These are phyloP conservation scores for Pelargonium fulgidum DNA, from an alignment of 441 rosid species.

Conservation along the genomic window DNA sequence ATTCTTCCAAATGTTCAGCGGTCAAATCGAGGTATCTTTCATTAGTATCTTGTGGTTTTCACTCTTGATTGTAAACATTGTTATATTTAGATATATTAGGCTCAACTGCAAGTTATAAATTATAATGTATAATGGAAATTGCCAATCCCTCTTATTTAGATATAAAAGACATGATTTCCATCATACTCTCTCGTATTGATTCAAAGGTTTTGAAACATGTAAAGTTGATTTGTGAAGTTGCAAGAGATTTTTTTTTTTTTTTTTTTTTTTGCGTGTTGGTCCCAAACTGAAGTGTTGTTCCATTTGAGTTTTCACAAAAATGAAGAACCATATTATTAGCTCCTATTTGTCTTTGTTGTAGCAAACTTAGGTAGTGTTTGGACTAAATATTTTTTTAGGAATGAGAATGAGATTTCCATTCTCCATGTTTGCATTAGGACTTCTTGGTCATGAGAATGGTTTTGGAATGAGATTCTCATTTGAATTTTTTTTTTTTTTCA, in stretches of 20 bases:
- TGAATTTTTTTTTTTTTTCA: too few relatives aligned
- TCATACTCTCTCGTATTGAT: neutral
- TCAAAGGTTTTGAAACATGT: neutral
- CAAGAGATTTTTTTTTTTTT: neutral
- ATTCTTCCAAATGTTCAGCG: conserved; percentile 45
- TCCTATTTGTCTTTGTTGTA: too few relatives aligned
- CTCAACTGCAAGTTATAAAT: neutral
- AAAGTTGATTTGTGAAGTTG: neutral
- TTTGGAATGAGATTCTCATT: too few relatives aligned
- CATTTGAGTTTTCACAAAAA: too few relatives aligned
- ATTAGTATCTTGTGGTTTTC: neutral
- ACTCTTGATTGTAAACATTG: conserved; percentile 3
- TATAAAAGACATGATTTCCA: neutral
- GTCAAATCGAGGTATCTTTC: conserved; percentile 48
- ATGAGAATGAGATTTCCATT: too few relatives aligned
- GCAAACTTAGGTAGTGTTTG: too few relatives aligned
- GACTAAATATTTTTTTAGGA: too few relatives aligned
- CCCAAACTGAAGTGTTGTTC: too few relatives aligned
- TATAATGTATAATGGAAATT: neutral
- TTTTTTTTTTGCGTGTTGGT: too few relatives aligned
- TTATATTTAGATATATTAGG: conserved; percentile 2
- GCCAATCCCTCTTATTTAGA: neutral
- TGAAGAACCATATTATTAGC: too few relatives aligned
- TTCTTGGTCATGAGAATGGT: too few relatives aligned
- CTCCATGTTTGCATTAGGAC: too few relatives aligned